A percentile compares a stretch with the other conserved stretches of the same genome.
These are phyloP conservation scores for Aspergillus novoparasiticus DNA, from an alignment of 2,329 filamentous ascomycete genomes.

Conservation along the genomic window DNA sequence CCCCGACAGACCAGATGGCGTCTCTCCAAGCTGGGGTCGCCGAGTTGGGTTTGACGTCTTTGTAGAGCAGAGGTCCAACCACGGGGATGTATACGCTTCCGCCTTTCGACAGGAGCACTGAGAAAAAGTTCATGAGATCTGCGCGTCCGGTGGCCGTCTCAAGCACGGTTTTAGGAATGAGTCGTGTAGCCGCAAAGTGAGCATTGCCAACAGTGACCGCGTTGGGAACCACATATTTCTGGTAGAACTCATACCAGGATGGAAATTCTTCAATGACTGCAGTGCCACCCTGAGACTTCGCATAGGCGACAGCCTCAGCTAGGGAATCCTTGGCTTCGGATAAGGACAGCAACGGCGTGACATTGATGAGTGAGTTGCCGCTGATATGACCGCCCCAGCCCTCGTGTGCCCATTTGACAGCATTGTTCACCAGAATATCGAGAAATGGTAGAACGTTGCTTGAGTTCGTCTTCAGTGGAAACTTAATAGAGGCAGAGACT, in stretches of 20 bases:
- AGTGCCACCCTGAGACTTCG: conserved; percentile 14
- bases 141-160: conserved; percentile 15
- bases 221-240: conserved; percentile 19
- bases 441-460: conserved; percentile 22
- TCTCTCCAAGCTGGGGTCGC: conserved; percentile 23
- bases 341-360: conserved; percentile 19
- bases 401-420: conserved; percentile 22
- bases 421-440: conserved; percentile 26
- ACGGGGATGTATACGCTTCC: conserved; percentile 20
- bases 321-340: conserved; percentile 18
- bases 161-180: conserved; percentile 21
- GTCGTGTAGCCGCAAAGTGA: conserved; percentile 19
- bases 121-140: conserved; percentile 18
- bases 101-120: conserved; percentile 5
- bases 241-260: conserved; percentile 22
- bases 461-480: conserved; percentile 12
- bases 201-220: conserved; percentile 20
- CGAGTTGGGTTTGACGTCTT: conserved; percentile 17
- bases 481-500: conserved; percentile 18
- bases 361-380: conserved; percentile 18
- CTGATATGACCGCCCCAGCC: conserved; percentile 28
- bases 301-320: conserved; percentile 12
- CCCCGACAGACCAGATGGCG: conserved; percentile 20
- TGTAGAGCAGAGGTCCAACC: conserved; percentile 18
- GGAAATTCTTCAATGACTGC: conserved; percentile 18